Percentiles rank a stretch among this genome's conserved stretches.
Conservation (phyloP, 1,284 basidiomycete genomes). For the Mycena citricolor region DNA sequence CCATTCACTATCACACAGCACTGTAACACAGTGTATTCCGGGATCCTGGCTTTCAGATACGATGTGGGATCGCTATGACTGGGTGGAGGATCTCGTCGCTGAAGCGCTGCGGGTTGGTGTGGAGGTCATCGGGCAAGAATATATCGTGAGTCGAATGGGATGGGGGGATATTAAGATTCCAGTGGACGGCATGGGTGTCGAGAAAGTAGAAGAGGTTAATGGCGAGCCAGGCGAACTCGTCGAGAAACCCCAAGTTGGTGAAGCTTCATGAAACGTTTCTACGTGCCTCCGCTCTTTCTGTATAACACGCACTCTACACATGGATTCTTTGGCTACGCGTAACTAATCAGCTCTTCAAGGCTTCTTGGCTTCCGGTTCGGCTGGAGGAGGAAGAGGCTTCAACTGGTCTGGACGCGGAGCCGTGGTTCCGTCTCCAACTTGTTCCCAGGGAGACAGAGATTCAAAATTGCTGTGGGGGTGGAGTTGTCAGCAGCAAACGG, state of each 20-base stretch:
- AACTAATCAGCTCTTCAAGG: constrained; percentile 53
- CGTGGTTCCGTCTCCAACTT: constrained; percentile 83
- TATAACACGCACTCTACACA: constrained; percentile 18
- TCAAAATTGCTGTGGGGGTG: constrained; percentile 79
- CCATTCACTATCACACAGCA: constrained; percentile 75
- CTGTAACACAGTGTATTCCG: constrained; percentile 80
- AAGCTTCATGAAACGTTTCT: constrained; percentile 21
- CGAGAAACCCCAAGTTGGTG: constrained; percentile 23
- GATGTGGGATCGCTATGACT: constrained; percentile 89
- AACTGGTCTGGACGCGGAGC: constrained; percentile 70
- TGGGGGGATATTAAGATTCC: constrained; percentile 45
- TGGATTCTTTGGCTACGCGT: constrained; percentile 14
- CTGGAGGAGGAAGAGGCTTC: constrained; percentile 68
- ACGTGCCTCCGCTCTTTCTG: constrained; percentile 10
- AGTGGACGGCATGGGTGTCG: constrained; percentile 11
- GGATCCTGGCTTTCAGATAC: constrained; percentile 68
- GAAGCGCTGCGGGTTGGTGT: constrained; percentile 80
- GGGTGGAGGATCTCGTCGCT: constrained; percentile 93
- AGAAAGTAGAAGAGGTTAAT: constrained; percentile 22
- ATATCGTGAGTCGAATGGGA: constrained; percentile 79
- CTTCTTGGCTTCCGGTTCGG: constrained; percentile 60
- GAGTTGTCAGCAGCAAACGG: constrained; percentile 8
- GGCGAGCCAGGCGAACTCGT: constrained; percentile 30
- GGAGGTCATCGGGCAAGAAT: constrained; percentile 87
- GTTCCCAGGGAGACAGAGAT: constrained; percentile 95